phyloP scores from a whole-genome alignment of 306 rosid species.

The Albizia julibrissin region DNA sequence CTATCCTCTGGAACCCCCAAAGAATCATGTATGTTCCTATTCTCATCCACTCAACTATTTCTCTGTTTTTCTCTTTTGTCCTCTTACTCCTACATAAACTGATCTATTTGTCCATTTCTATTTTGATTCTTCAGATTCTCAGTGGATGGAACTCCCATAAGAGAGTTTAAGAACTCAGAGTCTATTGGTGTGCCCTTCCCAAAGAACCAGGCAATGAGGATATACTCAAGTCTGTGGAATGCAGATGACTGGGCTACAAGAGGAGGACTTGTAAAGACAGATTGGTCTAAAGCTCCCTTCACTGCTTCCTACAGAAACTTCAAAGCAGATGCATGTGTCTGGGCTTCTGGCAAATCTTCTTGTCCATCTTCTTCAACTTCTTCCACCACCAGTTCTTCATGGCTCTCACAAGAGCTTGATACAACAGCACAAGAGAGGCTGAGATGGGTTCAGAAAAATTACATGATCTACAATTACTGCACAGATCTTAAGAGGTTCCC shows the following conservation, averaged over 20 bases:
- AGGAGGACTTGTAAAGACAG: conserved; percentile 76
- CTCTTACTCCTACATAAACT: not conserved
- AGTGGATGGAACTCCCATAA: conserved; percentile 71
- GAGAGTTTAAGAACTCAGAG: conserved; percentile 74
- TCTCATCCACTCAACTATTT: not conserved
- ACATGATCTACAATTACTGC: not conserved
- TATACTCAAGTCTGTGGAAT: conserved; percentile 73
- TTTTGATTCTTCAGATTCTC: conserved; percentile 51
- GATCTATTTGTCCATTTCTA: conserved; percentile 9
- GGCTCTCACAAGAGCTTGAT: not conserved
- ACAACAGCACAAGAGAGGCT: not conserved
- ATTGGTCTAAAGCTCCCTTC: conserved; percentile 73
- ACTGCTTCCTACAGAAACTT: conserved; percentile 64
- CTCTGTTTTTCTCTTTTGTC: not conserved
- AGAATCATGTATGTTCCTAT: conserved; percentile 45
- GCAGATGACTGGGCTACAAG: conserved; percentile 90
- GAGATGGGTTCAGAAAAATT: not conserved
- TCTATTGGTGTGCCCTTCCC: conserved; percentile 65
- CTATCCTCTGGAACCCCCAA: conserved; percentile 69
- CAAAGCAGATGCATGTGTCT: conserved; percentile 55
- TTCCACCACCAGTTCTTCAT: not conserved
- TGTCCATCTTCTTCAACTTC: conserved; percentile 40
- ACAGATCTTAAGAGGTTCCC: not conserved
- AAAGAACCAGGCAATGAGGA: conserved; percentile 66
- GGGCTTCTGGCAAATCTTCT: conserved; percentile 54